Percentiles rank a stretch among this genome's conserved stretches.
These are phyloP conservation scores for Allomyces javanicus DNA, from an alignment of 192 early-diverging fungal genomes.

Conservation along the genomic window DNA sequence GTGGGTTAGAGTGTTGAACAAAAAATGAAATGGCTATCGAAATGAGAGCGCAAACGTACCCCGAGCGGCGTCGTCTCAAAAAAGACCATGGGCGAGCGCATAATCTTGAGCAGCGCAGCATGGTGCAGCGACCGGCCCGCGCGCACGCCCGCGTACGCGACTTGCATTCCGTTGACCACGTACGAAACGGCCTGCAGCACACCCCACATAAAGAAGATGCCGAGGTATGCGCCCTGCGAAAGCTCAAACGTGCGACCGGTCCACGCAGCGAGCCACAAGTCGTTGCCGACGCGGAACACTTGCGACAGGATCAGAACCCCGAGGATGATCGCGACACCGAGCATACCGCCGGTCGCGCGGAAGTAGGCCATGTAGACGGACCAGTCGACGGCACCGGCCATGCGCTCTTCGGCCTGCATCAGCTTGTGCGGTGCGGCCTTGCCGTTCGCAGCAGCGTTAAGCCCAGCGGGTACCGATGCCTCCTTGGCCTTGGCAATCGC, in stretches of 20 bases:
- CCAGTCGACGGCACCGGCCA: slow-evolving; percentile 40
- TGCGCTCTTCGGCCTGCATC: slow-evolving; percentile 70
- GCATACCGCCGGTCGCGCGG: slow-evolving; percentile 34
- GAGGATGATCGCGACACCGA: slow-evolving; percentile 21
- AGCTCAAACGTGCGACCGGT: slow-evolving; percentile 6
- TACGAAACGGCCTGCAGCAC: slow-evolving; percentile 35
- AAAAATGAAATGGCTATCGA: too few species aligned
- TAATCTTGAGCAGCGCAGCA: slow-evolving; percentile 38
- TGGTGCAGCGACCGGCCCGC: slow-evolving; percentile 51
- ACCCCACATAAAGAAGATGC: slow-evolving; percentile 42
- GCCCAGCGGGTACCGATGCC: too few species aligned
- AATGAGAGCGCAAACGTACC: neutral
- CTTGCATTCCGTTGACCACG: slow-evolving; percentile 32
- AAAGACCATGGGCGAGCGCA: slow-evolving; percentile 57
- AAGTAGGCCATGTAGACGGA: slow-evolving; percentile 41
- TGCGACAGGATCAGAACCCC: slow-evolving; percentile 18
- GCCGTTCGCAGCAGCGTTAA: too few species aligned
- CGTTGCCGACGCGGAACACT: slow-evolving; percentile 6
- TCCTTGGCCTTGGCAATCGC: too few species aligned
- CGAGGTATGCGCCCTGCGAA: slow-evolving; percentile 12
- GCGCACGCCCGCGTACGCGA: slow-evolving; percentile 31
- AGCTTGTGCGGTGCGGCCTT: slow-evolving; percentile 8
- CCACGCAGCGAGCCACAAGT: slow-evolving; percentile 15
- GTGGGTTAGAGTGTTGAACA: too few species aligned
- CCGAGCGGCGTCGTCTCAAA: slow-evolving; percentile 57